These are phyloP conservation scores for Ophiostoma sp. DNA, from an alignment of 2,329 filamentous ascomycete genomes.

Conservation along the genomic window DNA sequence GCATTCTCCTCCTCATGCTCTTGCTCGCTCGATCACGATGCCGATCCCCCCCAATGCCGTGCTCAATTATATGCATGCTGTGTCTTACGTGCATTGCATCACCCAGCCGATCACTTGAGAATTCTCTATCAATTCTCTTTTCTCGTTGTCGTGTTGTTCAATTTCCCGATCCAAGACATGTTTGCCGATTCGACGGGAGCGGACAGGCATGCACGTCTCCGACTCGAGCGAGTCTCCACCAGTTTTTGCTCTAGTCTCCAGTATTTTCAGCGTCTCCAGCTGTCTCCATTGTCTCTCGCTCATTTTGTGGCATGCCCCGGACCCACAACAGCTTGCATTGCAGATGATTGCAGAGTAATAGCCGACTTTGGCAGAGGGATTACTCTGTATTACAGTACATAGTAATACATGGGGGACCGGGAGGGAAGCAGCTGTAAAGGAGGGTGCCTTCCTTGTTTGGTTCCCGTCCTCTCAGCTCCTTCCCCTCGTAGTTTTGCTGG, in stretches of 20 bases:
- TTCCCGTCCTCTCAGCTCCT: background rate
- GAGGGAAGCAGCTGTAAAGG: background rate
- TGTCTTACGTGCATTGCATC: background rate
- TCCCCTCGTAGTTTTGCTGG: background rate
- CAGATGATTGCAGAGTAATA: background rate
- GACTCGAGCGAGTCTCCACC: background rate
- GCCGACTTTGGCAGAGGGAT: no score
- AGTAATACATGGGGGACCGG: no score
- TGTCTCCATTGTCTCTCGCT: background rate
- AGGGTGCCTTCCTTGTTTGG: background rate
- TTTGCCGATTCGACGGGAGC: conserved; percentile 7
- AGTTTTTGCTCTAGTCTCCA: background rate
- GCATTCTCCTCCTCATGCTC: background rate
- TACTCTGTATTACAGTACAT: no score
- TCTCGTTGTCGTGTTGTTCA: background rate
- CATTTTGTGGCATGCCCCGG: conserved; percentile 5
- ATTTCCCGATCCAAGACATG: conserved; percentile 10
- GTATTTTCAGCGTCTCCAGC: background rate
- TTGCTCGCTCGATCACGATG: background rate
- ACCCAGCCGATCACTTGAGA: background rate
- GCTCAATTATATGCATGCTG: background rate
- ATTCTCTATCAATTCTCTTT: background rate
- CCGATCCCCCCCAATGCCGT: background rate
- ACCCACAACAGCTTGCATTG: background rate
- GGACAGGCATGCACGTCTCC: background rate